phyloP scores from a whole-genome alignment of 1,139 yeast genomes.

The Blastobotrys niveus region DNA sequence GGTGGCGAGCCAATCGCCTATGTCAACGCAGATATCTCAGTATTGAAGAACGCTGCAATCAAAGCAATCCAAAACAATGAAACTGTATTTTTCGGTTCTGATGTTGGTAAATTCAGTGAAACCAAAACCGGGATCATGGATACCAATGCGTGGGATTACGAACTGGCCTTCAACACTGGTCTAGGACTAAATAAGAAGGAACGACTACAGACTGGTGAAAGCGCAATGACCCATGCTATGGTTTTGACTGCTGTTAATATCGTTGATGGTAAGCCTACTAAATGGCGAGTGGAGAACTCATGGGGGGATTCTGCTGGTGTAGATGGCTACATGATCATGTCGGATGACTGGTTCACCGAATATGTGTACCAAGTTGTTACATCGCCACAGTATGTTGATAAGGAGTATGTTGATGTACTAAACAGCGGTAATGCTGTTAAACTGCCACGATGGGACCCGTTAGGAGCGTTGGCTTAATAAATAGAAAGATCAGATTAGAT shows the following conservation, averaged over 20 bases:
- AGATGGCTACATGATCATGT: constrained; percentile 58
- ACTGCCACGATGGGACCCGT: constrained; percentile 63
- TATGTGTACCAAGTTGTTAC: constrained; percentile 63
- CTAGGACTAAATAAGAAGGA: constrained; percentile 48
- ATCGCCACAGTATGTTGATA: constrained; percentile 43
- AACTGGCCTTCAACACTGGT: constrained; percentile 49
- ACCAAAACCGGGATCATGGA: constrained; percentile 49
- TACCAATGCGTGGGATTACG: constrained; percentile 49
- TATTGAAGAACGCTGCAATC: constrained; percentile 51
- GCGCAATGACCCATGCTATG: constrained; percentile 53
- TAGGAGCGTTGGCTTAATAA: constrained; percentile 55
- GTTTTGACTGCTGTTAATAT: constrained; percentile 59
- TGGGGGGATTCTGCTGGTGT: constrained; percentile 61
- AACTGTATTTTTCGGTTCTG: constrained; percentile 67
- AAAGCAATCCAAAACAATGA: constrained; percentile 54
- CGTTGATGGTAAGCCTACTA: constrained; percentile 46
- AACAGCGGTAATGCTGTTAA: constrained; percentile 45
- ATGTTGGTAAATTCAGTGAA: constrained; percentile 55
- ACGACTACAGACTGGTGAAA: constrained; percentile 51
- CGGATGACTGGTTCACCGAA: constrained; percentile 62
- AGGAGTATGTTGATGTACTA: constrained; percentile 45
- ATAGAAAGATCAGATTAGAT: too few species aligned
- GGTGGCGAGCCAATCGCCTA: constrained; percentile 62
- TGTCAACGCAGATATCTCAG: constrained; percentile 48
- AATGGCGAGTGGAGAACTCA: constrained; percentile 68